Percentiles rank a stretch among this genome's conserved stretches.
phyloP scores from a whole-genome alignment of 192 early-diverging fungal species.

The Chytriomyces sp. region DNA sequence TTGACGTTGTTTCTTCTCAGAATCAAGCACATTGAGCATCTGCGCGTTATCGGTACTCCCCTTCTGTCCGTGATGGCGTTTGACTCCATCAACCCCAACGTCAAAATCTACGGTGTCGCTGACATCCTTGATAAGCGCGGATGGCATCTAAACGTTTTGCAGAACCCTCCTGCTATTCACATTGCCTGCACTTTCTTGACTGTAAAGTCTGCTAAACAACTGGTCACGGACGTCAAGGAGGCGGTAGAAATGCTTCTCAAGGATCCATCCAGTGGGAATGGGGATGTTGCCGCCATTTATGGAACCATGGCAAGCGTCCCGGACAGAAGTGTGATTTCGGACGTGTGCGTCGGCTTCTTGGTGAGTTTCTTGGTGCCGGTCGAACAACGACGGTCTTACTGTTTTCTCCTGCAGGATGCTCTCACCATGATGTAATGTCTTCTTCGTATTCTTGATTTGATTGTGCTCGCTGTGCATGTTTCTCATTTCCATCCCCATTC shows the following conservation, averaged over 20 bases:
- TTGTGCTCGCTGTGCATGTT: neutral
- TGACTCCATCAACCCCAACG: slow-evolving; percentile 56
- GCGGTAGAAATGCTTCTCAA: slow-evolving; percentile 68
- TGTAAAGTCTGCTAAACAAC: slow-evolving; percentile 65
- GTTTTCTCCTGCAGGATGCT: too few relatives aligned
- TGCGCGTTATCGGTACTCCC: slow-evolving; percentile 87
- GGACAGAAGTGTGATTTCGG: slow-evolving; percentile 80
- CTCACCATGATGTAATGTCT: slow-evolving; percentile 58
- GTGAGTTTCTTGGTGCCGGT: too few relatives aligned
- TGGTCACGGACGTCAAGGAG: slow-evolving; percentile 78
- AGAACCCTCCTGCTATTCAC: slow-evolving; percentile 87
- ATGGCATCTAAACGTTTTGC: slow-evolving; percentile 88
- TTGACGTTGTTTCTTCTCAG: slow-evolving; percentile 13
- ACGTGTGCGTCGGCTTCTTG: slow-evolving; percentile 85
- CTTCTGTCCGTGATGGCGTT: slow-evolving; percentile 82
- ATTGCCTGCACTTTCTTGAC: slow-evolving; percentile 87
- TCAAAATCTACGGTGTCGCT: slow-evolving; percentile 83
- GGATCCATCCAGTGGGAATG: slow-evolving; percentile 67
- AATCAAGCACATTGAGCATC: slow-evolving; percentile 39
- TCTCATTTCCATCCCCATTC: neutral
- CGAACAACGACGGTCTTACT: too few relatives aligned
- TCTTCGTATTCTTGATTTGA: too few relatives aligned
- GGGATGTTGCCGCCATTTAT: slow-evolving; percentile 86
- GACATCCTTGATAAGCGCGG: slow-evolving; percentile 79
- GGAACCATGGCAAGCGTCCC: slow-evolving; percentile 90